Conservation (phyloP, 1,284 basidiomycete species). For the Leccinum insolens region DNA sequence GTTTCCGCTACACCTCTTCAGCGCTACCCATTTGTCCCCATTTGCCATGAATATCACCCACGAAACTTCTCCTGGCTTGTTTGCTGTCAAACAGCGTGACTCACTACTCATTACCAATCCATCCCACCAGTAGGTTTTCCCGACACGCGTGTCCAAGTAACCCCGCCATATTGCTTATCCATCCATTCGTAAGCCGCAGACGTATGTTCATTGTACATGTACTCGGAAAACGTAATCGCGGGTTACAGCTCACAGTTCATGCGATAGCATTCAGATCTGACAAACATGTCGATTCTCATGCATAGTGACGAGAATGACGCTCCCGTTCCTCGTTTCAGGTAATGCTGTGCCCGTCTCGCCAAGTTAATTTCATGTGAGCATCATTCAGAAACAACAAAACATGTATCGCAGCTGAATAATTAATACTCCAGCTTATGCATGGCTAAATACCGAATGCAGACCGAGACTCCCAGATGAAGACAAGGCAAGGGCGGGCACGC, state of each 20-base stretch:
- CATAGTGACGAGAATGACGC: conserved; percentile 12
- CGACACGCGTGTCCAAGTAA: neutral
- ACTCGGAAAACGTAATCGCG: neutral
- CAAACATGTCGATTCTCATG: conserved; percentile 9
- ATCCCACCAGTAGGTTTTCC: neutral
- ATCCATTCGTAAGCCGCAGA: neutral
- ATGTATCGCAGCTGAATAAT: neutral
- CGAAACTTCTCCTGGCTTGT: neutral
- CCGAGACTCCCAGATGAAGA: neutral
- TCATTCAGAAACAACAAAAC: neutral
- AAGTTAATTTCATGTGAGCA: neutral
- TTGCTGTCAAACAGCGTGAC: neutral
- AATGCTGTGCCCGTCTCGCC: conserved; percentile 3
- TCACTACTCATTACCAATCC: neutral
- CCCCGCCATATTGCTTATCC: neutral
- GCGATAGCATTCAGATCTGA: conserved; percentile 23
- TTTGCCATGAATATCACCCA: neutral
- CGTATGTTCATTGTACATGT: neutral
- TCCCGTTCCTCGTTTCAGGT: conserved; percentile 9
- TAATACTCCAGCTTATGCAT: neutral
- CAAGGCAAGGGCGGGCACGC: neutral
- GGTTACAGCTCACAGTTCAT: neutral
- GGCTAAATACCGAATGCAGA: neutral
- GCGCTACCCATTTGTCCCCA: neutral
- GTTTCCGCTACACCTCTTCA: conserved; percentile 5